These are phyloP conservation scores for Dipteronia dyeriana DNA, from an alignment of 345 rosid genomes.

Conservation along the genomic window DNA sequence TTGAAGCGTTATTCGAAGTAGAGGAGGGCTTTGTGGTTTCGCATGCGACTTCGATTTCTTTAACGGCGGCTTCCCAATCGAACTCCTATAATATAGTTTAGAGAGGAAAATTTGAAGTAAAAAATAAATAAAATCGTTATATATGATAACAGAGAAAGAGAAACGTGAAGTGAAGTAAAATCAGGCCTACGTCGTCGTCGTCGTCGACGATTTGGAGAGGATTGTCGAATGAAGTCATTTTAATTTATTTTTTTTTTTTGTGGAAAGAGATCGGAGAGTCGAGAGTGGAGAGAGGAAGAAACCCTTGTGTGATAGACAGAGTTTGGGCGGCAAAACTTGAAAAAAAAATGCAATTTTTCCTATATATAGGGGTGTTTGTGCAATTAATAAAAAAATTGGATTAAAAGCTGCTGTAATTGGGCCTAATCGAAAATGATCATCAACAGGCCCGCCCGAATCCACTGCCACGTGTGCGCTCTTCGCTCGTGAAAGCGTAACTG, in stretches of 20 bases:
- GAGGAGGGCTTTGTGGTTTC: constrained; percentile 17
- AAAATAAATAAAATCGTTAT: not conserved
- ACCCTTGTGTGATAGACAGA: not conserved
- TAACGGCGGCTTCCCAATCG: constrained; percentile 96
- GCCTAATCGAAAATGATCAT: not conserved
- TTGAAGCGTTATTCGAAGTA: constrained; percentile 1
- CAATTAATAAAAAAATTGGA: too few species aligned
- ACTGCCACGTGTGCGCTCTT: not conserved
- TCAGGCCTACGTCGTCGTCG: constrained; percentile 54
- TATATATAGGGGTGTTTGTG: too few species aligned
- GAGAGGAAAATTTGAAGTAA: too few species aligned
- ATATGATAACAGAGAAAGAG: not conserved
- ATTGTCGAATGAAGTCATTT: constrained; percentile 35
- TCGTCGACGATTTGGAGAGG: constrained; percentile 43
- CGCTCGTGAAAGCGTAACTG: not conserved
- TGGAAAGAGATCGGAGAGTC: not conserved
- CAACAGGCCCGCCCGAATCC: too few species aligned
- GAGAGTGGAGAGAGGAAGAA: not conserved
- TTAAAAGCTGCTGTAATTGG: not conserved
- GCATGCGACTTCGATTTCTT: constrained; percentile 78
- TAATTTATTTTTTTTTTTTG: not conserved
- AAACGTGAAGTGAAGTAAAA: not conserved
- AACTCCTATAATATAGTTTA: constrained; percentile 45
- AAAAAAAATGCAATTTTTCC: not conserved
- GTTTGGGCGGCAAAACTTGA: constrained; percentile 45